Base-by-base conservation (phyloP, 2,329 filamentous ascomycete genomes). In the Phoma sp. region DNA sequence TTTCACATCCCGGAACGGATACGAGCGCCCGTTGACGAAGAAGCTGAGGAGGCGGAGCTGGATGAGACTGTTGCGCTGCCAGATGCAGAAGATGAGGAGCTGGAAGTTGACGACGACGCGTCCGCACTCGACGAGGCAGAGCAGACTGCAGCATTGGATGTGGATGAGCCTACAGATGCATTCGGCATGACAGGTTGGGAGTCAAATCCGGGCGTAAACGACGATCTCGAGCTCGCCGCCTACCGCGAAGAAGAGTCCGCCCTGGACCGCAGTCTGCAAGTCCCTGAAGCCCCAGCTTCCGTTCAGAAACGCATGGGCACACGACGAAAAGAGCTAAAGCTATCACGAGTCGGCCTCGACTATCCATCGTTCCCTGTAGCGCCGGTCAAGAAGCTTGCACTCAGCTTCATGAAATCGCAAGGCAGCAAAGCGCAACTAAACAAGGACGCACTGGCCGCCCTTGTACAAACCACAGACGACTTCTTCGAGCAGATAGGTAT, bases 401-500 rank as follows among this genome's bases (percentile, higher is more conserved):
- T 87, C 28, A 88, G 84, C 1, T 91, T 92, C 66, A 83, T 89
- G 17, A 86, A 87, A 63, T 85, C 84, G 4, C 84, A 87, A 37
- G 86, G 87, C 17, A 83, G 83, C 62, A 91, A 88, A 63, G 79
- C 84, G 5, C 90, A 88, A 61, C 84, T 96, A 39, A 86, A 83
- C 52, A 86, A 89, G 38, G 90, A 95, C 45, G 87, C 90, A 1
- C 77, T 96, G 30, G 83, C 84, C 25, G 88, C 88, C 4, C 85
- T 96, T 47, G 87, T 88, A 66, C 88, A 92, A 70, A 91, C 92
- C 1, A 90, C 90, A 2, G 91, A 96, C 57, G 95, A 91, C 89
- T 96, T 92, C 74, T 96, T 96, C 72, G 91, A 96, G 76, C 92
- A 96, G 74, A 79, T 90, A 2, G 87, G 90, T 40, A 89, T 92